Evolutionary conservation across 2,329 filamentous ascomycete genomes (phyloP), one percentile per base, ranked within the genome.

Genomic region (Ophiosphaerella narmari): DNA sequence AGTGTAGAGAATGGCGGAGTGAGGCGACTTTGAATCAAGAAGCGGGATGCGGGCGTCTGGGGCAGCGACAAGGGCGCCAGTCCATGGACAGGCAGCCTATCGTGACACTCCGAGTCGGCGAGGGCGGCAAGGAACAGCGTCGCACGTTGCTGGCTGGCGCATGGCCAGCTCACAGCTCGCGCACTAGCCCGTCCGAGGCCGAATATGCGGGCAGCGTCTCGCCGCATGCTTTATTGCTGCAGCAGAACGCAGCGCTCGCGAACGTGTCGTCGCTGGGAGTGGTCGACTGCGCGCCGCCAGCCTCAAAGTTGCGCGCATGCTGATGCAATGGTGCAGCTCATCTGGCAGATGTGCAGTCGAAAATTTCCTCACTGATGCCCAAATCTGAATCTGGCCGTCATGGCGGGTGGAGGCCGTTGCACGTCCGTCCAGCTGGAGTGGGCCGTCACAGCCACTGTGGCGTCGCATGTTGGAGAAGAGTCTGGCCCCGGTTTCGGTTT

Each of bases 181-280:
- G 43, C 38, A 34, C 49, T 57, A 57, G 46, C 11, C 46, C 35
- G 51, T 29, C 46, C 50, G 51, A 55, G 60, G 60, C 65, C 65
- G 62, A 51, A 36, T 62, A 68, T 66, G 67, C 67, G 62, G 62
- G 50, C 69, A 62, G 68, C 69, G 66, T 68, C 58, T 66, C 68
- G 68, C 67, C 52, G 59, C 51, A 44, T 43, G 41, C 36, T 44
- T 42, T 52, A 45, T 38, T 55, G 46, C 48, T 49, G 48, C 60
- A 63, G 66, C 66, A 65, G 54, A 59, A 43, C 43, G 66, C 66
- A 65, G 54, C 59, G 44, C 45, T 52, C 46, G 59, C 56, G 60
- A 52, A 67, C 63, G 68, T 71, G 66, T 66, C 63, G 63, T 54
- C 48, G 54, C 50, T 51, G 56, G 46, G 63, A 64, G 50, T 68